Conservation (phyloP, 164 flowering plant genomes). For the Stephania japonica region DNA sequence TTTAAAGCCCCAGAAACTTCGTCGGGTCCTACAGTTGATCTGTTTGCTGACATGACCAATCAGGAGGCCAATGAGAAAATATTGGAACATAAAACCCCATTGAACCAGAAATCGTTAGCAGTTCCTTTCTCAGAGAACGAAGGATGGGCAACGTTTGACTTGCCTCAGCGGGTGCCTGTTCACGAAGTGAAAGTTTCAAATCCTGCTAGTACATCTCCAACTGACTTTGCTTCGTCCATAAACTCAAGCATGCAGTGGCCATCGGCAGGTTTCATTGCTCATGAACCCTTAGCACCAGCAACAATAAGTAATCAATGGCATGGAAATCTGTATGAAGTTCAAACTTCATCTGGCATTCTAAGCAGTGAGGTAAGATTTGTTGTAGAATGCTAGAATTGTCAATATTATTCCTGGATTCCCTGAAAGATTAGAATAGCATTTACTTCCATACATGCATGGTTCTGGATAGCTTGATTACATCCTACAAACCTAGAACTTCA, state of each 20-base stretch:
- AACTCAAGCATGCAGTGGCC: constrained; percentile 37
- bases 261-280: constrained; percentile 23
- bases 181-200: constrained; percentile 18
- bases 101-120: constrained; percentile 25
- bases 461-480: background rate
- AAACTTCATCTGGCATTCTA: constrained; percentile 21
- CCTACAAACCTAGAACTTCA: background rate
- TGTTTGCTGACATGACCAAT: constrained; percentile 32
- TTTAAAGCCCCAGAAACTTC: constrained; percentile 29
- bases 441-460: background rate
- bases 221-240: constrained; percentile 22
- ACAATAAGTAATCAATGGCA: constrained; percentile 36
- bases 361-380: constrained; percentile 35
- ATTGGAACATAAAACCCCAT: constrained; percentile 21
- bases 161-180: constrained; percentile 33
- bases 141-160: constrained; percentile 99
- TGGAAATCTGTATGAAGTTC: constrained; percentile 22
- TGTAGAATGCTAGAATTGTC: background rate
- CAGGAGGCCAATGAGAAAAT: constrained; percentile 23
- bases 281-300: constrained; percentile 22
- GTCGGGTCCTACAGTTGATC: constrained; percentile 29
- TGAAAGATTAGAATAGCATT: background rate
- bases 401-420: background rate
- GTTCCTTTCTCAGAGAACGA: constrained; percentile 37
- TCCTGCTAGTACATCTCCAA: constrained; percentile 18